Percentiles rank a stretch among this genome's conserved stretches.
Conservation (phyloP, 306 rosid genomes). For the Lablab purpureus region DNA sequence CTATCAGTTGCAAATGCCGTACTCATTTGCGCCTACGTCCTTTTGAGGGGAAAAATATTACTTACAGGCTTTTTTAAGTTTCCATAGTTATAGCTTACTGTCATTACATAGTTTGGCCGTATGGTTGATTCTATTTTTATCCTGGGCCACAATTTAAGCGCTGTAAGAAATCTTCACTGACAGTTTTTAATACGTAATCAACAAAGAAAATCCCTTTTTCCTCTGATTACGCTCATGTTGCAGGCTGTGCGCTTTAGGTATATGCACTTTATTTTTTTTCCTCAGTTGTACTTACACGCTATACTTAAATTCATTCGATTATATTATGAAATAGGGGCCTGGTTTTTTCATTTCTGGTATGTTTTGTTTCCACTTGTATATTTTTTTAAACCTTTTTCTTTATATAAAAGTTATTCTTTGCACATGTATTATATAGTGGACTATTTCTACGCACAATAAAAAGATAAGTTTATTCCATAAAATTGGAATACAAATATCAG, state of each 20-base stretch:
- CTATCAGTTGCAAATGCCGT: slow-evolving; percentile 75
- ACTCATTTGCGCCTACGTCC: slow-evolving; percentile 54
- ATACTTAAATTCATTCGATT: background rate
- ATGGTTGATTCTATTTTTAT: slow-evolving; percentile 45
- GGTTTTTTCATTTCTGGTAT: background rate
- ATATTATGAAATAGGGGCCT: background rate
- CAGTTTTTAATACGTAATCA: slow-evolving; percentile 51
- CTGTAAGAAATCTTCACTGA: slow-evolving; percentile 50
- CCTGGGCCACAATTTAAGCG: slow-evolving; percentile 42
- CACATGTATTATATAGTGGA: background rate
- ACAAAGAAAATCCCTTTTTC: slow-evolving; percentile 45
- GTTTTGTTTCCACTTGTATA: background rate
- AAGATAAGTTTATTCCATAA: background rate
- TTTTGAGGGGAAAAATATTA: slow-evolving; percentile 47
- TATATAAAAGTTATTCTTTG: background rate
- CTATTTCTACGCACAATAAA: background rate
- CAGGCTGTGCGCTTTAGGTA: slow-evolving; percentile 1
- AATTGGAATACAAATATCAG: background rate
- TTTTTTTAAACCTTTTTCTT: background rate
- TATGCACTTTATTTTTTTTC: background rate
- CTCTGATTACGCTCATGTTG: slow-evolving; percentile 4
- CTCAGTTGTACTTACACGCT: background rate
- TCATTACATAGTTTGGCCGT: slow-evolving; percentile 38
- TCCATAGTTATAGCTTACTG: slow-evolving; percentile 46
- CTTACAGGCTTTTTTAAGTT: slow-evolving; percentile 61